These are phyloP conservation scores for Coemansia sp. DNA, from an alignment of 192 early-diverging fungal species.

Conservation along the genomic window DNA sequence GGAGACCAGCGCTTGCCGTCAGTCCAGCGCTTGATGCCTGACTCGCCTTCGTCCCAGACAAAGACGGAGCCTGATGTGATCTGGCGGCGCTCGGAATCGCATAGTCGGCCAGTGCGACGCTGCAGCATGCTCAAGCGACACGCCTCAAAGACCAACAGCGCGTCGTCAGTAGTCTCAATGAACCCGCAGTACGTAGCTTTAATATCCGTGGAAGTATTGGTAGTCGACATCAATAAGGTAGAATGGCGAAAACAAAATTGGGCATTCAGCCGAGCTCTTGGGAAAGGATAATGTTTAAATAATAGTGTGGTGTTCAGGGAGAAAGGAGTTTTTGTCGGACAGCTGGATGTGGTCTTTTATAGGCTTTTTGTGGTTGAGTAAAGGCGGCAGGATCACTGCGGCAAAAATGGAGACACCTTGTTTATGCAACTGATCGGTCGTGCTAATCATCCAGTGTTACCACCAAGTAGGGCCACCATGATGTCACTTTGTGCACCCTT, in stretches of 20 bases:
- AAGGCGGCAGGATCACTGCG: not conserved
- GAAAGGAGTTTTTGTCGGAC: not conserved
- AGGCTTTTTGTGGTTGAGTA: not conserved
- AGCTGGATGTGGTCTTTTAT: not conserved
- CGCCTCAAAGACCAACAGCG: constrained; percentile 84
- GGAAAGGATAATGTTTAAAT: not conserved
- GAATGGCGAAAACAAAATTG: not conserved
- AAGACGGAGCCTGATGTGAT: constrained; percentile 78
- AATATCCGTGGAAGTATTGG: not conserved
- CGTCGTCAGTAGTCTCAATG: constrained; percentile 80
- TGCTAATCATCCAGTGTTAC: not conserved
- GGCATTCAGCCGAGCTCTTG: not conserved
- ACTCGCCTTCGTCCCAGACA: constrained; percentile 85
- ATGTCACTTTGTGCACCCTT: not conserved
- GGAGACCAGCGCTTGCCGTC: constrained; percentile 88
- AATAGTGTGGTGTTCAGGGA: not conserved
- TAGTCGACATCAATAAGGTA: not conserved
- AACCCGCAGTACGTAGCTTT: constrained; percentile 65
- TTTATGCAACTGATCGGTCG: constrained; percentile 1
- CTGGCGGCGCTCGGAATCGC: constrained; percentile 72
- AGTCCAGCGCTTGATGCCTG: constrained; percentile 87
- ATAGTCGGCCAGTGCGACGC: constrained; percentile 69
- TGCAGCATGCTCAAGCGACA: constrained; percentile 66
- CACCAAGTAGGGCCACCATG: not conserved
- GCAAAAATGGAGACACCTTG: not conserved